These are phyloP conservation scores for Gnetum montanum DNA, from an alignment of 75 land plant genomes.

Conservation along the genomic window DNA sequence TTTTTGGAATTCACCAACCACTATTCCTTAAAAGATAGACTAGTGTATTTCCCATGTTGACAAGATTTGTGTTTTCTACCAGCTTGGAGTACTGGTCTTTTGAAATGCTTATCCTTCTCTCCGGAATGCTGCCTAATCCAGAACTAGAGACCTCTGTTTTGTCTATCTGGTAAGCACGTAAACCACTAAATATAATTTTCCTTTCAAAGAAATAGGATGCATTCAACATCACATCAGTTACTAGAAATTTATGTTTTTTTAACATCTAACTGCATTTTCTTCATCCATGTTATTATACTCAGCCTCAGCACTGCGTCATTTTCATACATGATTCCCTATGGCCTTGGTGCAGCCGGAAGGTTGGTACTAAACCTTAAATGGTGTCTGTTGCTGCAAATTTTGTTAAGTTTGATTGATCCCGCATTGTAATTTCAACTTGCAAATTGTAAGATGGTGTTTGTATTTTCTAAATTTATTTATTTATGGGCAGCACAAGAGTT, in stretches of 20 bases:
- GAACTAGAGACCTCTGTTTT: too few species aligned
- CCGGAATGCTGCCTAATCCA: too few species aligned
- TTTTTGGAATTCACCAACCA: too few species aligned
- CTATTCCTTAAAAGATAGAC: too few species aligned
- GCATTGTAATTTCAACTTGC: too few species aligned
- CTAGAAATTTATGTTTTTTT: background rate
- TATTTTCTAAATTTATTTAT: background rate
- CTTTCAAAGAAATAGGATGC: background rate
- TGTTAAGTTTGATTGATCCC: too few species aligned
- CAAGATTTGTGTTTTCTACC: background rate
- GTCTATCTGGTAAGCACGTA: too few species aligned
- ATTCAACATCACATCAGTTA: background rate
- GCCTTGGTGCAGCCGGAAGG: constrained; percentile 46
- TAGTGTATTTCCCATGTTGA: too few species aligned
- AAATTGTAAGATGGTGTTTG: too few species aligned
- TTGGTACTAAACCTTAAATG: constrained; percentile 10
- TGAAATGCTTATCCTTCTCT: constrained; percentile 36
- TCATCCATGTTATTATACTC: constrained; percentile 1
- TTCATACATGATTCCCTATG: constrained; percentile 45
- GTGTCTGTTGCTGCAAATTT: too few species aligned
- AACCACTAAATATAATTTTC: background rate
- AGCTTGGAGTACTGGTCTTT: constrained; percentile 49
- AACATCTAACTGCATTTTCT: background rate
- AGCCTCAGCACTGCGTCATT: constrained; percentile 33
- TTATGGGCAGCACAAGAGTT: constrained; percentile 44